Conservation (phyloP, 2,329 filamentous ascomycete species). For the Fusarium haematococcum region DNA sequence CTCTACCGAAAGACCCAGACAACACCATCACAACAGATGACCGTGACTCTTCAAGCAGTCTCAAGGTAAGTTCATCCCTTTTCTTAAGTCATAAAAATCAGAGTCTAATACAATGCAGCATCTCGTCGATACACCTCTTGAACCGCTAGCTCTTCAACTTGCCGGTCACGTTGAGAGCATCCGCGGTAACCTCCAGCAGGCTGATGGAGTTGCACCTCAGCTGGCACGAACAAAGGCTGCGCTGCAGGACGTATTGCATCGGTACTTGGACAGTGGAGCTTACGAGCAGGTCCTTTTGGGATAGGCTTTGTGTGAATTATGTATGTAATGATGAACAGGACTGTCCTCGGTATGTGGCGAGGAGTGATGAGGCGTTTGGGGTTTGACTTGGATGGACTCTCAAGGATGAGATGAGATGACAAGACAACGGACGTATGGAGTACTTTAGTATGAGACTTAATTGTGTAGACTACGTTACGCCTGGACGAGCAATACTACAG, state of each 20-base stretch:
- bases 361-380: conserved; percentile 18
- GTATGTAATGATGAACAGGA: conserved; percentile 17
- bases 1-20: conserved; percentile 17
- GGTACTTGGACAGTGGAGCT: conserved; percentile 57
- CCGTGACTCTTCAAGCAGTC: conserved; percentile 18
- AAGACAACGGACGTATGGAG: not conserved
- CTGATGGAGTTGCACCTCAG: conserved; percentile 63
- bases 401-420: not conserved
- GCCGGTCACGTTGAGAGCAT: conserved; percentile 69
- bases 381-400: not conserved
- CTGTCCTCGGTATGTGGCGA: not conserved
- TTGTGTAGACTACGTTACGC: not conserved
- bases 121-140: conserved; percentile 57
- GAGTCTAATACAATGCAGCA: conserved; percentile 43
- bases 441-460: not conserved
- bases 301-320: conserved; percentile 8
- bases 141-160: conserved; percentile 61
- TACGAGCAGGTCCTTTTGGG: conserved; percentile 64
- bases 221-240: conserved; percentile 62
- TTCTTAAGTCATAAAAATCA: not conserved
- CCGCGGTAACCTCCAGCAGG: conserved; percentile 64
- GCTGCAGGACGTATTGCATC: conserved; percentile 61
- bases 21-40: conserved; percentile 17
- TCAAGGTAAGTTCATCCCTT: conserved; percentile 35
- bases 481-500: not conserved